These are phyloP conservation scores for Isatis tinctoria DNA, from an alignment of 345 rosid genomes.

Conservation along the genomic window DNA sequence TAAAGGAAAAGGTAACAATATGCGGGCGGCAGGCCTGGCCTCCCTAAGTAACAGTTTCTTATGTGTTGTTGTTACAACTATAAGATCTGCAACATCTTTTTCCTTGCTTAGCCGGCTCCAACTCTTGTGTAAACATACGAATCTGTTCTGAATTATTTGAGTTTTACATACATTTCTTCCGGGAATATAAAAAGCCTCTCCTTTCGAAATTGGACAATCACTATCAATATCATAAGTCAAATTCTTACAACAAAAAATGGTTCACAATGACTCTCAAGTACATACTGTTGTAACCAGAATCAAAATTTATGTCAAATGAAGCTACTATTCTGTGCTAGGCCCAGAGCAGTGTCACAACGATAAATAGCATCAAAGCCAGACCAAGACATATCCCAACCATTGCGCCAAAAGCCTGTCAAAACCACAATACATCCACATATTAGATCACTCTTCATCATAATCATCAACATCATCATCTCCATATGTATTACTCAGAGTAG, in stretches of 20 bases:
- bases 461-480: background rate
- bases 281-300: background rate
- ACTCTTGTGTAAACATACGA: background rate
- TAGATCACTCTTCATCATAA: background rate
- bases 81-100: background rate
- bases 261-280: background rate
- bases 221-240: background rate
- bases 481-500: background rate
- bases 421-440: background rate
- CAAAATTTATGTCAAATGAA: background rate
- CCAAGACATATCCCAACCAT: constrained; percentile 74
- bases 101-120: background rate
- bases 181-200: background rate
- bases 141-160: background rate
- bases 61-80: background rate
- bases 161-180: background rate
- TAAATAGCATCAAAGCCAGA: constrained; percentile 58
- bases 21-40: too few relatives aligned
- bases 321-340: constrained; percentile 35
- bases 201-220: background rate
- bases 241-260: background rate
- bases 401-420: constrained; percentile 62
- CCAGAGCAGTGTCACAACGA: constrained; percentile 60
- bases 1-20: too few relatives aligned
- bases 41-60: constrained; percentile 47